Evolutionary conservation across 2,329 filamentous ascomycete species (phyloP).

Genomic region (Davidsoniella neocaledoniae): DNA sequence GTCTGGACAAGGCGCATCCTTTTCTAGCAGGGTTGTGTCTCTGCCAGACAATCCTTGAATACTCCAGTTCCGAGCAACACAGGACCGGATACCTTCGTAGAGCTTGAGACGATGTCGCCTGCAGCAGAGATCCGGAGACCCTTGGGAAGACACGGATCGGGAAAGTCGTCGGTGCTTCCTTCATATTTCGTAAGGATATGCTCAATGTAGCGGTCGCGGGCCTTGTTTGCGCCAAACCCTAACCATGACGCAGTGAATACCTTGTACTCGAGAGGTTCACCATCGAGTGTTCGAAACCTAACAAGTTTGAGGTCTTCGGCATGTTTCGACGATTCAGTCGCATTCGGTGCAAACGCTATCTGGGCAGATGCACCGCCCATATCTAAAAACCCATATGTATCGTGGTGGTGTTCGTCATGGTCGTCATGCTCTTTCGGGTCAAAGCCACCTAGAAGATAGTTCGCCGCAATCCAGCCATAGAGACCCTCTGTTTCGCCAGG

Average conservation of each 20-base stretch:
- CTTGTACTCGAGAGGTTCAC: conserved; percentile 59
- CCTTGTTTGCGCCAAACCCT: conserved; percentile 92
- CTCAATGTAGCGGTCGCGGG: conserved; percentile 69
- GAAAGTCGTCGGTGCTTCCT: conserved; percentile 48
- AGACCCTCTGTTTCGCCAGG: conserved; percentile 87
- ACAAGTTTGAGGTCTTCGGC: conserved; percentile 76
- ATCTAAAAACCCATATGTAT: conserved; percentile 93
- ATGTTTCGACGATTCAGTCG: conserved; percentile 78
- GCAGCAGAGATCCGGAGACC: conserved; percentile 58
- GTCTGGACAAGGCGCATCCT: conserved; percentile 70
- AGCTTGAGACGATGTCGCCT: conserved; percentile 37
- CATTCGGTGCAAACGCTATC: conserved; percentile 92
- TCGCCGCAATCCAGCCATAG: conserved; percentile 95
- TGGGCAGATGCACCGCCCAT: conserved; percentile 98
- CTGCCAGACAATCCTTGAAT: conserved; percentile 69
- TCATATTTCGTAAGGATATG: conserved; percentile 50
- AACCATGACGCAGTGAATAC: conserved; percentile 96
- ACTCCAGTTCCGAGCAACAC: conserved; percentile 66
- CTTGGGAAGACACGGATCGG: conserved; percentile 77
- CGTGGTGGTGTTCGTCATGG: conserved; percentile 56
- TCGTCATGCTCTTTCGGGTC: conserved; percentile 63
- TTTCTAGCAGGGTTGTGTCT: conserved; percentile 79
- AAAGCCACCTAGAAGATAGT: conserved; percentile 86
- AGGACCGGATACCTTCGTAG: conserved; percentile 21
- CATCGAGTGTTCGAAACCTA: conserved; percentile 69